Evolutionary conservation across 2,329 filamentous ascomycete species (phyloP).

Genomic region (Pseudogymnoascus pannorum): DNA sequence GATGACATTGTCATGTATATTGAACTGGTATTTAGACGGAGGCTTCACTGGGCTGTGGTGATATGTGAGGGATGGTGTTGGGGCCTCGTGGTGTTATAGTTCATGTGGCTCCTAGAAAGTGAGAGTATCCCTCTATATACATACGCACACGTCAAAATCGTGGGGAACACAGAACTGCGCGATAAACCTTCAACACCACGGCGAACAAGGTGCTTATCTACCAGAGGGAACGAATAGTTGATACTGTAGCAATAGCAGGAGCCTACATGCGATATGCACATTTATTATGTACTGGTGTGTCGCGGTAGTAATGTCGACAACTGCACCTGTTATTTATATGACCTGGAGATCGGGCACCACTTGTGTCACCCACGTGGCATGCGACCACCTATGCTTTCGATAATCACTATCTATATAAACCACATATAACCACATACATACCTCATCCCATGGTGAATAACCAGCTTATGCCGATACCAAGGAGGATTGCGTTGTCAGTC

Average conservation of each 20-base stretch:
- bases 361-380: not conserved
- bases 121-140: not conserved
- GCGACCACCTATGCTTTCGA: not conserved
- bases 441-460: too few species aligned
- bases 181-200: not conserved
- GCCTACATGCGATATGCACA: not conserved
- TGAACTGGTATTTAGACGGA: not conserved
- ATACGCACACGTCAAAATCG: not conserved
- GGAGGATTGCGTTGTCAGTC: not conserved
- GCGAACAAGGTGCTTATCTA: not conserved
- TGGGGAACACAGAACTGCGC: not conserved
- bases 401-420: not conserved
- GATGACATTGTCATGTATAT: not conserved
- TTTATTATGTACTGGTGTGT: not conserved
- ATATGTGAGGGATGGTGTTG: not conserved
- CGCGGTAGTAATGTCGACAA: not conserved
- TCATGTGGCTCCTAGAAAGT: not conserved
- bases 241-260: too few species aligned
- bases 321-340: not conserved
- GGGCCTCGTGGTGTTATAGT: not conserved
- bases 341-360: not conserved
- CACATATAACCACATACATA: too few species aligned
- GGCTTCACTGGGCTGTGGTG: not conserved
- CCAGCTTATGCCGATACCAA: not conserved
- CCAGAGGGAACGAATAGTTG: too few species aligned